Conservation (phyloP, 257 asterid genomes). For the Plantago major region DNA sequence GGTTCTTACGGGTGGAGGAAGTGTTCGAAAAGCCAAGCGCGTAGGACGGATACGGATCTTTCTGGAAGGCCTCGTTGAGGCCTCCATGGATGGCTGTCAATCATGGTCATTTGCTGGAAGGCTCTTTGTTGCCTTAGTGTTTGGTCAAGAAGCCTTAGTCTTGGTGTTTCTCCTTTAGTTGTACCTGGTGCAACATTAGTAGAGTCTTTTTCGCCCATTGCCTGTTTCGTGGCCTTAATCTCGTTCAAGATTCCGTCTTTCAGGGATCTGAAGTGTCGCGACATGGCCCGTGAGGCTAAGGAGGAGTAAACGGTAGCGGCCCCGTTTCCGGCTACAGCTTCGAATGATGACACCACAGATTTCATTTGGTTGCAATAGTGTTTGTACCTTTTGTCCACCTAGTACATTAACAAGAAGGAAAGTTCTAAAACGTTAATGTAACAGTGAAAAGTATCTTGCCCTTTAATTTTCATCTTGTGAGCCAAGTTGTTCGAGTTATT, state of each 20-base stretch:
- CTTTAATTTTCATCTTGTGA: too few relatives aligned
- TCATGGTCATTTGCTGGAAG: constrained; percentile 89
- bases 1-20: constrained; percentile 91
- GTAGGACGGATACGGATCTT: constrained; percentile 75
- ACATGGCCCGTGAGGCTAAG: constrained; percentile 89
- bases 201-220: constrained; percentile 74
- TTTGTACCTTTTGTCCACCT: constrained; percentile 93
- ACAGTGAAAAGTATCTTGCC: not conserved
- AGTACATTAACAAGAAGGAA: constrained; percentile 2
- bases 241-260: constrained; percentile 77
- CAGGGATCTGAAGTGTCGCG: constrained; percentile 82
- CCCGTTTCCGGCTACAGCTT: constrained; percentile 90
- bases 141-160: constrained; percentile 74
- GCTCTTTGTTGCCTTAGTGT: constrained; percentile 79
- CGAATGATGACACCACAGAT: constrained; percentile 92
- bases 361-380: constrained; percentile 98
- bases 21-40: constrained; percentile 99
- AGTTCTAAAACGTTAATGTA: not conserved
- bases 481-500: not conserved
- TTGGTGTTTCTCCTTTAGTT: constrained; percentile 92
- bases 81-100: constrained; percentile 97
- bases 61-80: constrained; percentile 96
- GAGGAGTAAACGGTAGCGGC: constrained; percentile 85
- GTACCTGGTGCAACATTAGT: constrained; percentile 50
- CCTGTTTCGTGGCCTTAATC: constrained; percentile 63